A percentile compares a stretch with the other conserved stretches of the same genome.
These are phyloP conservation scores for Pythium oligandrum DNA, from an alignment of 352 stramenopile genomes.

Conservation along the genomic window DNA sequence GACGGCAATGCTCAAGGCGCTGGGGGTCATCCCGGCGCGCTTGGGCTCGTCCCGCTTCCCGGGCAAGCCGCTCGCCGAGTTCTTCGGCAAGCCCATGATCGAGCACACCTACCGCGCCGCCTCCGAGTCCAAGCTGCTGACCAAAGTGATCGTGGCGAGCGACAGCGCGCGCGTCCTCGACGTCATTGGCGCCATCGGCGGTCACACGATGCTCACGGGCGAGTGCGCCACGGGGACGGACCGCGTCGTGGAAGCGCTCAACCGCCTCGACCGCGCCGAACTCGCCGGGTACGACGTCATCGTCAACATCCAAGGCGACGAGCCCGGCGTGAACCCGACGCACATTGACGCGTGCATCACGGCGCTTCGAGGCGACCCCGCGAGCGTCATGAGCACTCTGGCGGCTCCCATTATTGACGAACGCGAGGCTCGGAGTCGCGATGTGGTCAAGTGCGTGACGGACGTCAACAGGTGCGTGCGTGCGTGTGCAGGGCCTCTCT, in stretches of 20 bases:
- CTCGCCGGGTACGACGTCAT: slow-evolving; percentile 64
- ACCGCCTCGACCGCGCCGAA: slow-evolving; percentile 29
- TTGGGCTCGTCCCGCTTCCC: slow-evolving; percentile 74
- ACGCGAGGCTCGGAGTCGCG: slow-evolving; percentile 39
- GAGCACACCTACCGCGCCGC: slow-evolving; percentile 77
- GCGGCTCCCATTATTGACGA: slow-evolving; percentile 61
- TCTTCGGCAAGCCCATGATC: slow-evolving; percentile 82
- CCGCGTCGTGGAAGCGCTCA: slow-evolving; percentile 64
- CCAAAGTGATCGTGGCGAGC: slow-evolving; percentile 76
- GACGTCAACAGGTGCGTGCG: slow-evolving; percentile 48
- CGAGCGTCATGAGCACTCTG: slow-evolving; percentile 74
- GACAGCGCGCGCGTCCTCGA: slow-evolving; percentile 55
- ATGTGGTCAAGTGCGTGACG: slow-evolving; percentile 77
- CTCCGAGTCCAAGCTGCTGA: slow-evolving; percentile 35
- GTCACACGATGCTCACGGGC: slow-evolving; percentile 54
- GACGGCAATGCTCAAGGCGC: slow-evolving; percentile 37
- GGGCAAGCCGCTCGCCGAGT: slow-evolving; percentile 67
- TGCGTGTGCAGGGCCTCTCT: background rate
- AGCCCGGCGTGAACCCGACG: slow-evolving; percentile 69
- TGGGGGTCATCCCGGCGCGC: slow-evolving; percentile 76
- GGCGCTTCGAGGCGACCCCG: slow-evolving; percentile 38
- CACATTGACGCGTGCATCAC: slow-evolving; percentile 73
- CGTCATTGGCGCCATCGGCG: slow-evolving; percentile 41
- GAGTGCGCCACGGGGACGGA: slow-evolving; percentile 71
- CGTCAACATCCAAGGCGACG: slow-evolving; percentile 84